Evolutionary conservation across 768 basidiomycete species (phyloP), one percentile per base, ranked within the genome.

Genomic region (Boletus reticulatus): DNA sequence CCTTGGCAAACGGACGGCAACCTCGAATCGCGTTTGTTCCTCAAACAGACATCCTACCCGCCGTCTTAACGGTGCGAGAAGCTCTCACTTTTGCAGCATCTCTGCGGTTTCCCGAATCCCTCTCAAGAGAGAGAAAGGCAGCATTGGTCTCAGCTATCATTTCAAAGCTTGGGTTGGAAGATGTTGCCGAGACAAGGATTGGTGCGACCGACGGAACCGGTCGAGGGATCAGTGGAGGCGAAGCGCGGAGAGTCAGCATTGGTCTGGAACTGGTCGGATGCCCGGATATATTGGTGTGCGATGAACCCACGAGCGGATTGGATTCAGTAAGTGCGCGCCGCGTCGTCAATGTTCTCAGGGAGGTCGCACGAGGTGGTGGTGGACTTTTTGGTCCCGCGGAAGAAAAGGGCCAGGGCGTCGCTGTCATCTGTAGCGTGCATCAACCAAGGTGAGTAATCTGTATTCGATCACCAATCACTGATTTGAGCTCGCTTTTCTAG

Each of bases 221-320:
- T 19, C 78, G 93, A 45, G 94, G 92, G 0, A 93, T 97, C 49
- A 91, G 88, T 63, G 94, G 94, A 12, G 94, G 94, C 11, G 94
- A 97, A 71, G 90, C 91, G 78, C 80, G 94, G 44, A 76, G 94
- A 48, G 89, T 97, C 6, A 92, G 88, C 55, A 95, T 97, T 56
- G 94, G 93, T 6, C 73, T 94, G 37, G 94, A 96, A 73, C 78
- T 97, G 11, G 86, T 96, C 46, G 87, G 91, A 0, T 79, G 81
- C 39, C 94, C 94, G 0, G 91, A 94, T 65, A 77, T 97, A 12
- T 71, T 97, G 39, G 83, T 96, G 29, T 77, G 94, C 32, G 94
- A 97, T 63, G 94, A 97, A 64, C 94, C 94, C 8, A 88, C 88
- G 3, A 70, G 67, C 77, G 89, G 90, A 9, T 76, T 97, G 56